Base-by-base conservation (phyloP, 305 asterid species). In the Ilex paraguariensis region DNA sequence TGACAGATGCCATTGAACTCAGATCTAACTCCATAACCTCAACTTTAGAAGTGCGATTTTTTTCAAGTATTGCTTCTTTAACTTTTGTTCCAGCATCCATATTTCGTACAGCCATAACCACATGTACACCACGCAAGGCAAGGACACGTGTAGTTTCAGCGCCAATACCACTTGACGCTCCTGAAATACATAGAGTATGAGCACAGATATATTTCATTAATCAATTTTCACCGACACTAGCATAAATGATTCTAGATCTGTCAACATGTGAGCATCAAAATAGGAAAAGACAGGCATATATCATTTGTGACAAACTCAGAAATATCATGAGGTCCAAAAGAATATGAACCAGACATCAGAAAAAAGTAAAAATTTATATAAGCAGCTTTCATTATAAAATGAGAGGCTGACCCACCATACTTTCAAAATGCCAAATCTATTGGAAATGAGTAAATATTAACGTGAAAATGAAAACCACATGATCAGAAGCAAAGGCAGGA, bases 81-180 rank as follows among this genome's bases (percentile, higher is more conserved):
- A 80, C 84, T 59, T 72, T 71, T 66, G 31, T 55, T 7, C 88
- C 83, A 55, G 65, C 63, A 0, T 75, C 84, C 54, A 81, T 67
- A 72, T 81, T 83, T 31, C 95, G 86, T 32, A 87, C 95, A 13
- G 95, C 95, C 90, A 90, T 85, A 57, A 81, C 70, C 60, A 87
- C 91, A 68, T 84, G 87, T 15, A 67, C 87, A 0, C 94, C 90
- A 51, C 70, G 79, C 60, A 61, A 59, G 11, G 84, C 88, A 61
- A 90, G 85, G 61, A 84, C 83, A 64, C 88, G 81, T 3, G 87
- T 31, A 0, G 93, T 85, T 79, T 87, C 95, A 57, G 74, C 66
- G 45, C 97, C 97, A 61, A 90, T 87, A 50, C 95, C 97, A 79
- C 97, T 87, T 13, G 97, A 84, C 31, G 95, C 95, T 73, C 95